Conservation (phyloP, 495 filamentous ascomycete species). For the Aspergillus carlsbadensis region DNA sequence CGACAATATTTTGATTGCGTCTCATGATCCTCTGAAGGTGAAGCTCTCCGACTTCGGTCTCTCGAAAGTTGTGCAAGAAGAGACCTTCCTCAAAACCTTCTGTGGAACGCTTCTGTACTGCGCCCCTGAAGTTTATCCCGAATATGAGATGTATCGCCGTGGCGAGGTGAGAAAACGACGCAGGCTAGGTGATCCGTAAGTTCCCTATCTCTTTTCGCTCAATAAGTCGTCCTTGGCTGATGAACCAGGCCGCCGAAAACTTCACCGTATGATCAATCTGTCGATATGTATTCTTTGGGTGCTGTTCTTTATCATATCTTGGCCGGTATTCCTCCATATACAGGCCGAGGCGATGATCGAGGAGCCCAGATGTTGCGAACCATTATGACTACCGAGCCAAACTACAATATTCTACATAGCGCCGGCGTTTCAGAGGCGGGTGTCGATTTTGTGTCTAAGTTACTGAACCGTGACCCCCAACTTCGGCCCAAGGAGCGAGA, state of each 20-base stretch:
- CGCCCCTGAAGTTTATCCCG: slow-evolving; percentile 91
- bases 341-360: slow-evolving; percentile 57
- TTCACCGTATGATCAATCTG: slow-evolving; percentile 76
- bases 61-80: slow-evolving; percentile 85
- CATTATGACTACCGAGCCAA: slow-evolving; percentile 72
- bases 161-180: slow-evolving; percentile 51
- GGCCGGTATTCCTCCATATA: slow-evolving; percentile 73
- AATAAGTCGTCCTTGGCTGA: slow-evolving; percentile 19
- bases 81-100: slow-evolving; percentile 93
- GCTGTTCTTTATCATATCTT: slow-evolving; percentile 85
- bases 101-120: slow-evolving; percentile 96
- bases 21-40: slow-evolving; percentile 68
- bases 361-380: slow-evolving; percentile 69
- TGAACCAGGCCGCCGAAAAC: slow-evolving; percentile 39
- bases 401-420: slow-evolving; percentile 56
- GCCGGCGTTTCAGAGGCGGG: slow-evolving; percentile 59
- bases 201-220: neutral
- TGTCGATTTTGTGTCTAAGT: slow-evolving; percentile 69
- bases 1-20: slow-evolving; percentile 88
- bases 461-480: slow-evolving; percentile 72
- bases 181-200: slow-evolving; percentile 49
- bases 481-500: slow-evolving; percentile 61
- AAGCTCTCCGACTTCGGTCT: slow-evolving; percentile 96
- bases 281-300: slow-evolving; percentile 93
- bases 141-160: slow-evolving; percentile 57